Conservation (phyloP, 169 alveolate species). For the Plasmodium adleri region DNA sequence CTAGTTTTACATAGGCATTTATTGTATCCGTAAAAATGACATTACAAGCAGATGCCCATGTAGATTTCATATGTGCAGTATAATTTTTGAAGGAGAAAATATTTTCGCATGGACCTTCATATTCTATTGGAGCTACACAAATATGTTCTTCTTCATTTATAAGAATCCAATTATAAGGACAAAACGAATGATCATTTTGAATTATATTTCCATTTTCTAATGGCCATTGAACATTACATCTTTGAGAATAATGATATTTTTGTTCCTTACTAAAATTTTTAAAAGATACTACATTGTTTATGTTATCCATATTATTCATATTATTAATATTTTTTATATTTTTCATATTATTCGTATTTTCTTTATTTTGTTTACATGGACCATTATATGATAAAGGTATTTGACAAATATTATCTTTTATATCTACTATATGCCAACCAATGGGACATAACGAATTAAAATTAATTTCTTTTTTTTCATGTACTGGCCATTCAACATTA, state of each 20-base stretch:
- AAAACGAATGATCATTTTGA: slow-evolving; percentile 53
- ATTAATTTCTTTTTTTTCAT: neutral
- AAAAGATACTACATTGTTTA: slow-evolving; percentile 22
- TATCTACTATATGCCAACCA: slow-evolving; percentile 50
- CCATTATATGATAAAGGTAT: slow-evolving; percentile 64
- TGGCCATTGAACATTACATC: slow-evolving; percentile 60
- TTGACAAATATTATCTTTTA: slow-evolving; percentile 7
- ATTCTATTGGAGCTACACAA: slow-evolving; percentile 58
- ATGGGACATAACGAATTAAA: slow-evolving; percentile 49
- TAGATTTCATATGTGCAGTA: slow-evolving; percentile 77
- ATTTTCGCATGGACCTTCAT: slow-evolving; percentile 82
- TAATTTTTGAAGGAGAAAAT: slow-evolving; percentile 78
- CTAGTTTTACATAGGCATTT: neutral
- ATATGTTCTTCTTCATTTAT: slow-evolving; percentile 27
- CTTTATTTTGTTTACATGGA: slow-evolving; percentile 45
- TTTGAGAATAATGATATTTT: slow-evolving; percentile 30
- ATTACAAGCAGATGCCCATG: slow-evolving; percentile 83
- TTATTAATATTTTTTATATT: no score
- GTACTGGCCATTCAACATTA: slow-evolving; percentile 76
- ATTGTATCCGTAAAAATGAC: slow-evolving; percentile 38
- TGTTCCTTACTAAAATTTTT: slow-evolving; percentile 51
- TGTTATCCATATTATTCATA: no score
- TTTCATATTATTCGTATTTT: no score
- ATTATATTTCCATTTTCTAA: neutral
- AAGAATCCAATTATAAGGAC: slow-evolving; percentile 73